Conservation (phyloP, 768 basidiomycete genomes). For the Mycena galopus region DNA sequence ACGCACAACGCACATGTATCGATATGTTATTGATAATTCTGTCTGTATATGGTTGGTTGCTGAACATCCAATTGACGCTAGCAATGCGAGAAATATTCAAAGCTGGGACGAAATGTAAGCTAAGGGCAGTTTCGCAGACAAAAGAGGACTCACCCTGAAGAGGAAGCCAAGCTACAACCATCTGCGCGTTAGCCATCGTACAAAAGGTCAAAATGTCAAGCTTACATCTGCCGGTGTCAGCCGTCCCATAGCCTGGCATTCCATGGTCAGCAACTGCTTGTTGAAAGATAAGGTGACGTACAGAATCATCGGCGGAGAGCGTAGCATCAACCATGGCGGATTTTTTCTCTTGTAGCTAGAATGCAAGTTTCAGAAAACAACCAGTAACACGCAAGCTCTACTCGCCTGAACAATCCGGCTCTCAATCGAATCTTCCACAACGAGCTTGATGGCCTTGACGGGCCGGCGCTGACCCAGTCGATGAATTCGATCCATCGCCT, state of each 20-base stretch:
- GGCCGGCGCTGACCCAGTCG: constrained; percentile 95
- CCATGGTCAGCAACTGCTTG: constrained; percentile 24
- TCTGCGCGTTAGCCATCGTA: constrained; percentile 29
- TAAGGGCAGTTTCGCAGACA: neutral
- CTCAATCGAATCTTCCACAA: constrained; percentile 97
- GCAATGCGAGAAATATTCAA: neutral
- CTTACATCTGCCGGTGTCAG: constrained; percentile 87
- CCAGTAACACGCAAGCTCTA: neutral
- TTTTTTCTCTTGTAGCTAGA: constrained; percentile 96
- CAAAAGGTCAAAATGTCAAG: constrained; percentile 6
- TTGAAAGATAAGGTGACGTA: constrained; percentile 45
- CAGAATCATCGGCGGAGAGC: constrained; percentile 83
- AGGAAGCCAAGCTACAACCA: constrained; percentile 64
- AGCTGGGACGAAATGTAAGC: constrained; percentile 13
- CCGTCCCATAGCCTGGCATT: constrained; percentile 86
- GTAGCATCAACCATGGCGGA: constrained; percentile 95
- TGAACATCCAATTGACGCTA: neutral
- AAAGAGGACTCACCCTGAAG: constrained; percentile 60
- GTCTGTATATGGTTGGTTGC: constrained; percentile 12
- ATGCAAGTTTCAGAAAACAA: constrained; percentile 1
- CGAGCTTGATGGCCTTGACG: constrained; percentile 92
- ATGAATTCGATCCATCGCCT: constrained; percentile 98
- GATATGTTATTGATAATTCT: constrained; percentile 1
- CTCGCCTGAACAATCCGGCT: constrained; percentile 89
- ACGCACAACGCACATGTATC: neutral